A percentile compares a stretch with the other conserved stretches of the same genome.
These are phyloP conservation scores for Daldinia sp. DNA, from an alignment of 2,329 filamentous ascomycete genomes.

Conservation along the genomic window DNA sequence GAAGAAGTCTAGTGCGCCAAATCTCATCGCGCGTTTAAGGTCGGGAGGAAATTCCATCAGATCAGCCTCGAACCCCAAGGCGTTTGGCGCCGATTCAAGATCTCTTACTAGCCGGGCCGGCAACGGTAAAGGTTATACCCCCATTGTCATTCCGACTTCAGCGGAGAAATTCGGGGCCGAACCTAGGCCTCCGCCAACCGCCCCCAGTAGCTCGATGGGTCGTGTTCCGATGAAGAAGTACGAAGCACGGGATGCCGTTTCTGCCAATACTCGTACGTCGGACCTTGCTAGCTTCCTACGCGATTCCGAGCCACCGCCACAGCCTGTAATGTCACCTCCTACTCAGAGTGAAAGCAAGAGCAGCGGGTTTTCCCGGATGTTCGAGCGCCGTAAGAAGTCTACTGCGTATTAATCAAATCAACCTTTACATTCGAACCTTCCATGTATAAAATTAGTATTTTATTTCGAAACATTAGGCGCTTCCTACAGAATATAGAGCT, in stretches of 20 bases:
- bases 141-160: slow-evolving; percentile 60
- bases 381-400: slow-evolving; percentile 60
- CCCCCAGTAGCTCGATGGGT: slow-evolving; percentile 43
- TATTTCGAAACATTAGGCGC: slow-evolving; percentile 9
- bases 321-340: slow-evolving; percentile 42
- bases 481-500: slow-evolving; percentile 18
- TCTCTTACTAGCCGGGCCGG: slow-evolving; percentile 53
- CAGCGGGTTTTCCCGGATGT: slow-evolving; percentile 57
- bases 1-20: slow-evolving; percentile 71
- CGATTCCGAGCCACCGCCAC: slow-evolving; percentile 70
- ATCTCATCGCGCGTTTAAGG: slow-evolving; percentile 67
- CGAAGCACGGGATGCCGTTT: slow-evolving; percentile 62
- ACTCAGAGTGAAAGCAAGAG: slow-evolving; percentile 49
- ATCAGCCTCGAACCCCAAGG: slow-evolving; percentile 39
- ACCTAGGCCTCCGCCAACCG: slow-evolving; percentile 25
- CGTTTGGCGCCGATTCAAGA: slow-evolving; percentile 46
- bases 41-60: slow-evolving; percentile 45
- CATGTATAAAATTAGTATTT: slow-evolving; percentile 35
- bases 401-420: slow-evolving; percentile 42
- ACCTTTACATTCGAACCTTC: slow-evolving; percentile 19
- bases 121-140: slow-evolving; percentile 55
- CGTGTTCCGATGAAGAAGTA: slow-evolving; percentile 65
- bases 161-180: slow-evolving; percentile 53
- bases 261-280: slow-evolving; percentile 60
- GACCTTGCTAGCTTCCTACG: slow-evolving; percentile 78